Base-by-base conservation (phyloP, 768 basidiomycete species). In the Phlebiopsis gigantea region DNA sequence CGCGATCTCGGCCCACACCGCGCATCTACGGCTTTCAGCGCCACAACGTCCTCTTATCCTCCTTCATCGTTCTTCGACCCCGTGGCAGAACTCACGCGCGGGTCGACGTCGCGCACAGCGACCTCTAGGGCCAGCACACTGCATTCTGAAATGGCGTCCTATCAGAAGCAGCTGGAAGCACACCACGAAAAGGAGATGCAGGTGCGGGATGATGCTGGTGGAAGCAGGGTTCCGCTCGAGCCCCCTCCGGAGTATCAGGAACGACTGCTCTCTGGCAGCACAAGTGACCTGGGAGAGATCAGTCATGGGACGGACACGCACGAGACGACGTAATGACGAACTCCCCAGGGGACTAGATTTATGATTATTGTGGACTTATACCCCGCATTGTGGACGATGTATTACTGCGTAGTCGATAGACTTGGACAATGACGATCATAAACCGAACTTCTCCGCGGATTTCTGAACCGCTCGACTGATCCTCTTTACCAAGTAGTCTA, bases 111-210 rank as follows among this genome's bases (percentile, higher is more conserved):
- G 17, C 54, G 50, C 31, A 53, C 51, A 21, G 59, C 59, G 1
- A 21, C 24, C 7, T 26, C 57, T 4, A 49, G 46, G n/a, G 25
- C 43, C 17, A 46, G 30, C 9, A 58, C 45, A 19, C 57, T 64
- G 19, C 60, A 62, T 48, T 52, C 57, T 21, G 61, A 63, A 46
- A 52, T 66, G 55, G 58, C 59, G 19, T 56, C 46, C 5, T 66
- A 66, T 31, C 63, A 66, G 54, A 66, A 66, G 49, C 57, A 55
- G 21, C 55, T 66, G 44, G 65, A 66, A 60, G 61, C 60, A 14
- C 66, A 67, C 28, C 61, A 67, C 41, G 57, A 57, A 39, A 64
- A 67, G 44, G 61, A 63, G 46, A 50, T 57, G 45, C 57, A 62
- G 24, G 60, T 49, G 4, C 55, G 42, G 8, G 54, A 42, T 12